Evolutionary conservation across 345 rosid species (phyloP).

Genomic region (Punica granatum): DNA sequence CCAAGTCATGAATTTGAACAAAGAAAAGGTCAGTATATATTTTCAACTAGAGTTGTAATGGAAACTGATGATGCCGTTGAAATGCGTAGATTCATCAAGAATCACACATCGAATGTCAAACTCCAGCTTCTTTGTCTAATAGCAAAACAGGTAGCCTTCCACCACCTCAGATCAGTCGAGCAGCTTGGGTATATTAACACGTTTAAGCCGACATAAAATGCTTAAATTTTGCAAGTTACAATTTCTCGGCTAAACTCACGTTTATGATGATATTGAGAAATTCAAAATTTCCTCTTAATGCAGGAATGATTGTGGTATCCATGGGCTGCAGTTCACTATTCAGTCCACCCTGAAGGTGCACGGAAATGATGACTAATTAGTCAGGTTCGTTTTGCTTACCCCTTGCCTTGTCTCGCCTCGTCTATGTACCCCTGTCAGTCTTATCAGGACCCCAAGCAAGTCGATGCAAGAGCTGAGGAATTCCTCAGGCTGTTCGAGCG

Average conservation of each 20-base stretch:
- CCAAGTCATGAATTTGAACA: background rate
- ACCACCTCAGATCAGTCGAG: slow-evolving; percentile 90
- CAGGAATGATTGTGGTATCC: slow-evolving; percentile 71
- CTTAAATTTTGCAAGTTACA: background rate
- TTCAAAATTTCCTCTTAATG: background rate
- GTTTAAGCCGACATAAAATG: slow-evolving; percentile 51
- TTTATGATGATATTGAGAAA: background rate
- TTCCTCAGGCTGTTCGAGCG: slow-evolving; percentile 57
- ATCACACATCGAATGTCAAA: slow-evolving; percentile 52
- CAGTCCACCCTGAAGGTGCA: slow-evolving; percentile 72
- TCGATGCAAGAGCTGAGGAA: slow-evolving; percentile 69
- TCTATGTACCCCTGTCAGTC: slow-evolving; percentile 7
- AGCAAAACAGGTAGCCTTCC: slow-evolving; percentile 81
- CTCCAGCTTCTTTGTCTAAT: slow-evolving; percentile 74
- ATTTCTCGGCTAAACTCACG: background rate
- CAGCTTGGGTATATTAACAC: slow-evolving; percentile 81
- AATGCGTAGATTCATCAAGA: slow-evolving; percentile 60
- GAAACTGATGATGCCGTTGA: background rate
- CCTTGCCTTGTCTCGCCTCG: background rate
- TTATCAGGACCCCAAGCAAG: slow-evolving; percentile 56
- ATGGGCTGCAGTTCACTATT: slow-evolving; percentile 62
- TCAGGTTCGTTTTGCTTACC: background rate
- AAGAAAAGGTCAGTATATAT: too few species aligned
- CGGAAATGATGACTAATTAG: background rate
- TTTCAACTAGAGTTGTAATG: background rate